Evolutionary conservation across 495 filamentous ascomycete species (phyloP), one percentile per base, ranked within the genome.

Genomic region (Neurospora pannonica): DNA sequence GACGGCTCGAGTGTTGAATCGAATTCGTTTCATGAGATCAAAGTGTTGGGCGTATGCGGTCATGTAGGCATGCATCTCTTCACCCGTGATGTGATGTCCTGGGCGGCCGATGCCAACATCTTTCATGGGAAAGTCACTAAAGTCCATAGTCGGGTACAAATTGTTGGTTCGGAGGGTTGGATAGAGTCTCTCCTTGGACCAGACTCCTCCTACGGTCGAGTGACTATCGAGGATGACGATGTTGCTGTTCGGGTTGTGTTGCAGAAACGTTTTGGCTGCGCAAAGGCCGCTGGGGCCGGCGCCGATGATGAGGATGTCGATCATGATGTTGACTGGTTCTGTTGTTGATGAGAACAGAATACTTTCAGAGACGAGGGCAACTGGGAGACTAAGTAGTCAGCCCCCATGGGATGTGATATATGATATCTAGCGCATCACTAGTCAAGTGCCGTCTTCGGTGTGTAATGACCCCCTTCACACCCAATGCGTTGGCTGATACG

Each of bases 41-140:
- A 81, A 82, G 70, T 80, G 81, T 13, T 82, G 72, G 3, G 84
- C 82, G 38, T 78, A 82, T n/a, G 78, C 75, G 4, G 70, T 70
- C 17, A 82, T 38, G 60, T 84, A 83, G 0, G 75, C 77, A 38
- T 83, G 73, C 75, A 83, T 81, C n/a, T 71, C 77, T 19, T 78
- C 74, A 0, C 79, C 83, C 2, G 84, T 79, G 69, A 87, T 78
- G 67, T 82, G 79, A 72, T 93, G 80, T 6, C 88, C 89, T 2
- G 85, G 76, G 5, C 54, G 54, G 72, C 87, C 83, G 62, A 92
- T 87, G 4, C 89, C 89, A 28, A 84, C 78, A 9, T 42, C n/a
- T 72, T 89, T 87, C 91, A 95, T 92, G 38, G 91, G 91, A 75
- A 91, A 92, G 77, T 93, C 92, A 60, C 88, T 89, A 79, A 87